These are phyloP conservation scores for Suhomyces vadensis DNA, from an alignment of 805 yeast species.

Conservation along the genomic window DNA sequence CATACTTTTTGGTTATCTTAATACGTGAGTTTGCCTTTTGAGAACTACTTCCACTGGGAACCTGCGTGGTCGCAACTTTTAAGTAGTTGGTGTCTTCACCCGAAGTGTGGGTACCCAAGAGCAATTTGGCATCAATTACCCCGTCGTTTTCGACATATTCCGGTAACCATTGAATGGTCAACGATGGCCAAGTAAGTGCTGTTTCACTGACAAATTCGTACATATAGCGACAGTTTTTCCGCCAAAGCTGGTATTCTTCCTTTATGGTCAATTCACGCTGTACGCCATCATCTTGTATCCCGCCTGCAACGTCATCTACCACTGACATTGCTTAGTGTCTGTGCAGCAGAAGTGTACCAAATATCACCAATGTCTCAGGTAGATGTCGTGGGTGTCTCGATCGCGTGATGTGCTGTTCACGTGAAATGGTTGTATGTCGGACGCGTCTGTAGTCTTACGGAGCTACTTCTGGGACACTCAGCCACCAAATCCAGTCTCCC, in stretches of 20 bases:
- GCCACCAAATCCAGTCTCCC: no score
- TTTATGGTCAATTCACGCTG: slow-evolving; percentile 48
- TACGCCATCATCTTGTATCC: slow-evolving; percentile 8
- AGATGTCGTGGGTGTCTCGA: not conserved
- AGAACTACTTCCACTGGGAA: slow-evolving; percentile 44
- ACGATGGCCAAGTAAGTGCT: slow-evolving; percentile 78
- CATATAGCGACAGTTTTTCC: slow-evolving; percentile 78
- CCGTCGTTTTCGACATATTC: slow-evolving; percentile 24
- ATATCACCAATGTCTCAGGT: not conserved
- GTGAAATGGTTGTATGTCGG: no score
- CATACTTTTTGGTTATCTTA: slow-evolving; percentile 59
- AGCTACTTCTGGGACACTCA: no score
- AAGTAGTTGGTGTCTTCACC: slow-evolving; percentile 66
- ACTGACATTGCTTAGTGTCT: not conserved
- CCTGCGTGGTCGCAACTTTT: slow-evolving; percentile 61
- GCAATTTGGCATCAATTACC: slow-evolving; percentile 48
- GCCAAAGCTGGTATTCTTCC: slow-evolving; percentile 77
- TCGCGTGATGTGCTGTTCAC: no score
- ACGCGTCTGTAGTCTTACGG: no score
- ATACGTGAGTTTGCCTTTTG: slow-evolving; percentile 52
- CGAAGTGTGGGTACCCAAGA: slow-evolving; percentile 74
- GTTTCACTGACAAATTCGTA: slow-evolving; percentile 82
- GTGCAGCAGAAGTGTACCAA: no score
- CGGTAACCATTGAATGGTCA: slow-evolving; percentile 79
- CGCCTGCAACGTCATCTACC: slow-evolving; percentile 1